Conservation (phyloP, 257 asterid species). For the Solanum stenotomum region DNA sequence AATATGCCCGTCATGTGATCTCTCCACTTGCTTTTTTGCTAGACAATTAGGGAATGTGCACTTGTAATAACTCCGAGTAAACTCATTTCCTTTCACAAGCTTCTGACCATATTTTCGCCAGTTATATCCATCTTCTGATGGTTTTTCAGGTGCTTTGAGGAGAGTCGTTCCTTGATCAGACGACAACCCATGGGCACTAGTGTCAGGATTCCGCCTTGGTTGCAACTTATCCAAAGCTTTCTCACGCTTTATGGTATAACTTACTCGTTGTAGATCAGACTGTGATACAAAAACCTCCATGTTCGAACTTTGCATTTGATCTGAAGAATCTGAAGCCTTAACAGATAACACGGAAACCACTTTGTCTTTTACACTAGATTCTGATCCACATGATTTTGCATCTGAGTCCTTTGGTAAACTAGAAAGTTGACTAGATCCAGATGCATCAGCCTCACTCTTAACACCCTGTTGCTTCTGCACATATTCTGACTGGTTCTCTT, state of each 20-base stretch:
- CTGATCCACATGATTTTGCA: conserved; percentile 2
- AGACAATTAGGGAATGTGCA: conserved; percentile 69
- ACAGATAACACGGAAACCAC: conserved; percentile 4
- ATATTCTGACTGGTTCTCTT: conserved; percentile 14
- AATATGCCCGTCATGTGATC: conserved; percentile 59
- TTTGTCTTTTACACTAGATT: conserved; percentile 12
- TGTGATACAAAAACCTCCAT: conserved; percentile 8
- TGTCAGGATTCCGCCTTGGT: conserved; percentile 38
- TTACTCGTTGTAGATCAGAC: conserved; percentile 21
- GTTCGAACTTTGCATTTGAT: conserved; percentile 18
- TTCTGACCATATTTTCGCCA: conserved; percentile 99
- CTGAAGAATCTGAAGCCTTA: conserved; percentile 14
- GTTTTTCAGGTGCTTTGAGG: conserved; percentile 28
- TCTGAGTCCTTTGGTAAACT: conserved; percentile 24
- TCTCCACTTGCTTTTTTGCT: conserved; percentile 85
- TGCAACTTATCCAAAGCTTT: conserved; percentile 33
- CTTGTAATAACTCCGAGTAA: conserved; percentile 77
- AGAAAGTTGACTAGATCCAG: conserved; percentile 23
- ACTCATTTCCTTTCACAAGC: conserved; percentile 80
- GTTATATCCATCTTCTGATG: conserved; percentile 77
- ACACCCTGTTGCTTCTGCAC: conserved; percentile 16
- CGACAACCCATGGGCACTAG: conserved; percentile 9
- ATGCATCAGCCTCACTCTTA: conserved; percentile 18
- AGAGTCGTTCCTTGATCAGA: conserved; percentile 11
- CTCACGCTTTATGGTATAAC: conserved; percentile 16